Evolutionary conservation across 164 flowering plant species (phyloP).

Genomic region (Vitis riparia): DNA sequence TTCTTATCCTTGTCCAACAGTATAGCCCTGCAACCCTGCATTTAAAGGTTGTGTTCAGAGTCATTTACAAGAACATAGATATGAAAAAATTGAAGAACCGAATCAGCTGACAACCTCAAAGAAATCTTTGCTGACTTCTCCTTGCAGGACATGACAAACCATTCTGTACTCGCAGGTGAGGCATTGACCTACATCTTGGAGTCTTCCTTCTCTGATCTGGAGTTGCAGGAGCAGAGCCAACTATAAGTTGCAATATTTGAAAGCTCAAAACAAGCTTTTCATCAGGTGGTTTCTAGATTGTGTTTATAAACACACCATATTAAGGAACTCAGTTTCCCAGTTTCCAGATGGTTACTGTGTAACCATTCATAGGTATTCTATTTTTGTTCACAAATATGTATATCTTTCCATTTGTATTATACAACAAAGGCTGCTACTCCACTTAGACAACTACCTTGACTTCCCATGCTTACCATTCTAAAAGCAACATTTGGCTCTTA

Average conservation of each 20-base stretch:
- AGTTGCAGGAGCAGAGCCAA: not conserved
- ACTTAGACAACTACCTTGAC: too few species aligned
- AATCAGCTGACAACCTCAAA: conserved; percentile 38
- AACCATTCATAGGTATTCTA: not conserved
- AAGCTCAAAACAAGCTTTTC: not conserved
- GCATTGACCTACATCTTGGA: conserved; percentile 84
- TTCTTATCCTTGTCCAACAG: conserved; percentile 66
- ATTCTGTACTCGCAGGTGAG: conserved; percentile 81
- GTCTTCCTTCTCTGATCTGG: conserved; percentile 93
- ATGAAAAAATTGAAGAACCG: not conserved
- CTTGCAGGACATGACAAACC: conserved; percentile 66
- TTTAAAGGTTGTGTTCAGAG: conserved; percentile 2
- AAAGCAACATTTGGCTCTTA: too few species aligned
- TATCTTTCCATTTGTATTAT: not conserved
- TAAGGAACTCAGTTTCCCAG: not conserved
- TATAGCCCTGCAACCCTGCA: conserved; percentile 66
- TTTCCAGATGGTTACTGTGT: not conserved
- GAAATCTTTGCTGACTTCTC: conserved; percentile 77
- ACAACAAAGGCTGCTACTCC: too few species aligned
- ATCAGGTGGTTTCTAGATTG: not conserved
- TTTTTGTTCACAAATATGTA: not conserved
- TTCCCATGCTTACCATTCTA: too few species aligned
- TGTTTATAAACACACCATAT: not conserved
- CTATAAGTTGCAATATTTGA: not conserved
- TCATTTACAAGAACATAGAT: not conserved